These are phyloP conservation scores for Calocybe indica DNA, from an alignment of 768 basidiomycete species.

Conservation along the genomic window DNA sequence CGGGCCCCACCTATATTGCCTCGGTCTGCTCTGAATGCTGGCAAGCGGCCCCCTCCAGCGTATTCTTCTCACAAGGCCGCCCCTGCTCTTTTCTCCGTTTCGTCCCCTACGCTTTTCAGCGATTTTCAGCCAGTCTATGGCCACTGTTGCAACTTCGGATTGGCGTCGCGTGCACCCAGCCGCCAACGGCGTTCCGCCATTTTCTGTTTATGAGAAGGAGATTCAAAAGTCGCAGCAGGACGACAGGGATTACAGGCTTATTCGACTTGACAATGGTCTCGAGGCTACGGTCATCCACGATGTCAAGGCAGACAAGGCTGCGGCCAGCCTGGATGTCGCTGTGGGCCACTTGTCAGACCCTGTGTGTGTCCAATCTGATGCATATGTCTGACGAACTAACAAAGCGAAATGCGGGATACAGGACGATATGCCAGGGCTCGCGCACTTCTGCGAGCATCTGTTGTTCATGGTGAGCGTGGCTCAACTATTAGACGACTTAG, in stretches of 20 bases:
- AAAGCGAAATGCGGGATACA: conserved; percentile 16
- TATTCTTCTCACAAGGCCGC: not conserved
- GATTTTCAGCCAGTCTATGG: conserved; percentile 9
- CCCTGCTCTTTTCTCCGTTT: conserved; percentile 1
- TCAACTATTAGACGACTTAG: not conserved
- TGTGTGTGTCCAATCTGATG: conserved; percentile 30
- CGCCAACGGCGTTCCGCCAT: conserved; percentile 28
- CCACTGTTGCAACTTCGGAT: conserved; percentile 9
- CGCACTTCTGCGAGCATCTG: conserved; percentile 95
- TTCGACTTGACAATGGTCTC: conserved; percentile 86
- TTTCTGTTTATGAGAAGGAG: conserved; percentile 48
- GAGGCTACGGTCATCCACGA: conserved; percentile 83
- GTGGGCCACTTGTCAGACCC: conserved; percentile 95
- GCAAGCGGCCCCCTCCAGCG: no score
- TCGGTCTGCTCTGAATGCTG: no score
- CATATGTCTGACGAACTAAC: not conserved
- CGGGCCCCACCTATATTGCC: no score
- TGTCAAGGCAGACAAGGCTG: conserved; percentile 84
- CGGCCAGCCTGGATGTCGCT: conserved; percentile 89
- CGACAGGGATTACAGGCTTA: conserved; percentile 73
- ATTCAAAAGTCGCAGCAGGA: conserved; percentile 74
- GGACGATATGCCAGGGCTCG: conserved; percentile 88
- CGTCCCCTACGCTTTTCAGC: not conserved
- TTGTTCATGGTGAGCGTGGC: conserved; percentile 77
- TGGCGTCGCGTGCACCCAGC: conserved; percentile 29